Evolutionary conservation across 305 asterid genomes (phyloP).

Genomic region (Fraxinus dipetala): DNA sequence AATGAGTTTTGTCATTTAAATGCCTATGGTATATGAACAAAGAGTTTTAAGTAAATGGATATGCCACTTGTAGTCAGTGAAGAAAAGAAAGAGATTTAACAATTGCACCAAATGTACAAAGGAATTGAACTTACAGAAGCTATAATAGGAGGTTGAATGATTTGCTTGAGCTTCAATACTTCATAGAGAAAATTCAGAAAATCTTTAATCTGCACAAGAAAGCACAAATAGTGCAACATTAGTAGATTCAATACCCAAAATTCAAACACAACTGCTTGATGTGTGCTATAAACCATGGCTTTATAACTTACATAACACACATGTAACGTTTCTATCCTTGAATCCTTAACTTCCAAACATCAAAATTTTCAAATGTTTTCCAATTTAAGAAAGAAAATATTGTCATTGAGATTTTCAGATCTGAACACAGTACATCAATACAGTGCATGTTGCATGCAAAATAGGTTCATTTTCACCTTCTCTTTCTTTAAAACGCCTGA

Average conservation of each 20-base stretch:
- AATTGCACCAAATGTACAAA: neutral
- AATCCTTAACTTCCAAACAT: conserved; percentile 8
- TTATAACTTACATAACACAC: conserved; percentile 1
- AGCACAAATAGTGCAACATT: conserved; percentile 21
- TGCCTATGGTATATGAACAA: neutral
- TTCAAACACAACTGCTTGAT: neutral
- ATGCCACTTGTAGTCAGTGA: neutral
- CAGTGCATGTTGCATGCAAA: neutral
- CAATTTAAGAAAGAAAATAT: conserved; percentile 10
- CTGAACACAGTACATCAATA: neutral
- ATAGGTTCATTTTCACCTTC: conserved; percentile 45
- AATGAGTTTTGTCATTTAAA: neutral
- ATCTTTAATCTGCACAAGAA: conserved; percentile 53
- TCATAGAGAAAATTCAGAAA: conserved; percentile 69
- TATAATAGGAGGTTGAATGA: conserved; percentile 92
- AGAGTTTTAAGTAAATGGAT: conserved; percentile 7
- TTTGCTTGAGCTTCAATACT: conserved; percentile 93
- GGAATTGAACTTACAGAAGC: conserved; percentile 78
- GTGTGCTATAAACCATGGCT: neutral
- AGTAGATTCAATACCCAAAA: conserved; percentile 6
- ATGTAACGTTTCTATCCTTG: neutral
- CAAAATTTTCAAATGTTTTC: neutral
- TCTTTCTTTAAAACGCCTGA: conserved; percentile 38
- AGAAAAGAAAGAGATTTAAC: neutral
- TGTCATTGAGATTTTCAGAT: neutral